Base-by-base conservation (phyloP, 2,329 filamentous ascomycete species). In the Botrytis cinerea region DNA sequence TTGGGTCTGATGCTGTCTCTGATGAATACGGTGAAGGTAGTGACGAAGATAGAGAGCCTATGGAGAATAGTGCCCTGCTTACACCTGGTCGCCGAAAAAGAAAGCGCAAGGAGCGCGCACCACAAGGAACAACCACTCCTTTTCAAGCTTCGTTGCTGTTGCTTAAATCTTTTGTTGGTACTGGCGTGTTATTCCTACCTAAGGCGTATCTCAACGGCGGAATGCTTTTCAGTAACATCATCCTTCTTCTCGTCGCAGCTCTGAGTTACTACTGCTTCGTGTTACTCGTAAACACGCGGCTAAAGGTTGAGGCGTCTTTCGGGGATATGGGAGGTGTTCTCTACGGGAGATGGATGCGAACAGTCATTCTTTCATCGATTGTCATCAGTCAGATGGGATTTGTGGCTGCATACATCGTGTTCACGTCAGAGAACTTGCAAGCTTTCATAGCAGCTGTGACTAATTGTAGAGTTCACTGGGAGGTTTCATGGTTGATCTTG, bases 221-320 rank as follows among this genome's bases (percentile, higher is more conserved):
- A 74, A 98, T 99, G 95, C 84, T 97, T 25, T 99, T 99, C 83
- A 97, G 94, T 79, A 97, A 97, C 80, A 77, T 97, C 70, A 92
- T 99, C 25, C 88, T 99, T n/a, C 85, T 99, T 35, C 88, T 87
- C 57, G 93, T 99, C 25, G 95, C 96, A 10, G 85, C 88, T 2
- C 86, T 99, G 74, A 98, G 95, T 81, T 99, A 97, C 84, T 97
- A 98, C 85, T 98, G 95, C 84, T 99, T 99, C 83, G 94, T 99
- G 60, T 87, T 99, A 22, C 88, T 99, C 46, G 94, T 98, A 75
- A 91, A 91, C 74, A 96, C 94, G 2, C 92, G 96, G 48, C 85
- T 97, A 67, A 92, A 90, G 80, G 89, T 98, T 43, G 92, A 95
- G 67, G 94, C 93, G n/a, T 98, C 96, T 1, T 99, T 98, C 83